These are phyloP conservation scores for Boletellus deceptivus DNA, from an alignment of 1,284 basidiomycete species.

Conservation along the genomic window DNA sequence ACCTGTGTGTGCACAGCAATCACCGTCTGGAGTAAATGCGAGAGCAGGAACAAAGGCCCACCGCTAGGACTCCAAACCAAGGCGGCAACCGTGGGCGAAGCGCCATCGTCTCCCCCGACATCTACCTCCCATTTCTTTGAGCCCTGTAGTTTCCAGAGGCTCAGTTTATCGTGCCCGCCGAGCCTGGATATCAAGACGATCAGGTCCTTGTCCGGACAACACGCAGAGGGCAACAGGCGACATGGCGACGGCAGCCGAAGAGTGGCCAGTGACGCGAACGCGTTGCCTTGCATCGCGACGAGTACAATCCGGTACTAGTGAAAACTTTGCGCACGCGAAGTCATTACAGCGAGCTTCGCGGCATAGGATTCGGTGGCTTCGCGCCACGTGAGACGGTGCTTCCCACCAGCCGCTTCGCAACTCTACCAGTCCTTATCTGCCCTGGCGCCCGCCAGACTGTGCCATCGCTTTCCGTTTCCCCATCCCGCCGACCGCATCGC, in stretches of 20 bases:
- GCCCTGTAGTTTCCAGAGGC: constrained; percentile 78
- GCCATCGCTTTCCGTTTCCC: constrained; percentile 46
- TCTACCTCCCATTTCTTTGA: constrained; percentile 78
- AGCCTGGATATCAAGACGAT: constrained; percentile 63
- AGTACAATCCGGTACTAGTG: not conserved
- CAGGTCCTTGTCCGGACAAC: constrained; percentile 83
- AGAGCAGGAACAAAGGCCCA: constrained; percentile 32
- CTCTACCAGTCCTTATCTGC: not conserved
- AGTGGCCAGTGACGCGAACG: constrained; percentile 58
- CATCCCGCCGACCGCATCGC: constrained; percentile 48
- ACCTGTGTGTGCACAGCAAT: constrained; percentile 40
- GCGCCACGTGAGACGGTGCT: constrained; percentile 30
- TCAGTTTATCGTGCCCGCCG: constrained; percentile 64
- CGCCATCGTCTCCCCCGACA: constrained; percentile 45
- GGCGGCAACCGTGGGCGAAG: constrained; percentile 50
- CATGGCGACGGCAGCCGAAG: constrained; percentile 55
- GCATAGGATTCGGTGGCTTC: constrained; percentile 12
- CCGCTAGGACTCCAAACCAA: constrained; percentile 81
- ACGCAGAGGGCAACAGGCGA: constrained; percentile 60
- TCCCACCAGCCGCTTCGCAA: constrained; percentile 14
- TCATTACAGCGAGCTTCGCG: constrained; percentile 24
- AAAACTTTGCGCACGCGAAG: constrained; percentile 11
- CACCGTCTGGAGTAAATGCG: constrained; percentile 8
- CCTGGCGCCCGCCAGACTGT: constrained; percentile 20
- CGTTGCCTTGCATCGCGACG: constrained; percentile 40